Conservation (phyloP, 2,329 filamentous ascomycete genomes). For the Penicillium sp. region DNA sequence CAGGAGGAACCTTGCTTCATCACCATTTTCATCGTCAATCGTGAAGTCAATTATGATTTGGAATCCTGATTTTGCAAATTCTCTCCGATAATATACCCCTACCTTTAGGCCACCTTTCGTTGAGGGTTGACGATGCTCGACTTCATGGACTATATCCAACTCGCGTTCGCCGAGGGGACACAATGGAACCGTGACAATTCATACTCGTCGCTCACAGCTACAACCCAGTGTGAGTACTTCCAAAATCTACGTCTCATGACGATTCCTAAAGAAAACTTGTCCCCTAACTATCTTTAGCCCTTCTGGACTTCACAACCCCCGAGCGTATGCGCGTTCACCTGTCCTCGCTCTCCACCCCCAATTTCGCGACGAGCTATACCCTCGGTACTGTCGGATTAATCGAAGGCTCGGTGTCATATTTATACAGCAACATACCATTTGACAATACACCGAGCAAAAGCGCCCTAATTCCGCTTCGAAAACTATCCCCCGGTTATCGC, state of each 20-base stretch:
- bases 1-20: neutral
- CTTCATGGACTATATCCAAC: constrained; percentile 97
- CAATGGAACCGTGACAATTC: constrained; percentile 92
- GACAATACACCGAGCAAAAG: constrained; percentile 69
- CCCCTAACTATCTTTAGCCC: constrained; percentile 56
- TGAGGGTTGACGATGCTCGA: constrained; percentile 71
- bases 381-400: constrained; percentile 88
- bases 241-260: neutral
- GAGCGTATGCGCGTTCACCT: constrained; percentile 82
- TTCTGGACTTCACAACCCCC: constrained; percentile 88
- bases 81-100: neutral
- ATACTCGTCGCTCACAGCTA: constrained; percentile 83
- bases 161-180: constrained; percentile 84
- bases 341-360: constrained; percentile 87
- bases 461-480: constrained; percentile 74
- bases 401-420: constrained; percentile 95
- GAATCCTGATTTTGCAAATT: too few species aligned
- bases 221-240: constrained; percentile 69
- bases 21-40: constrained; percentile 1
- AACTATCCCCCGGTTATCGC: constrained; percentile 81
- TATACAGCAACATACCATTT: constrained; percentile 87
- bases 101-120: neutral
- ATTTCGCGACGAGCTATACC: constrained; percentile 93
- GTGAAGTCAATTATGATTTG: constrained; percentile 2
- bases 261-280: neutral